A percentile compares a stretch with the other conserved stretches of the same genome.
These are phyloP conservation scores for Aspergillus sp. DNA, from an alignment of 2,329 filamentous ascomycete species.

Conservation along the genomic window DNA sequence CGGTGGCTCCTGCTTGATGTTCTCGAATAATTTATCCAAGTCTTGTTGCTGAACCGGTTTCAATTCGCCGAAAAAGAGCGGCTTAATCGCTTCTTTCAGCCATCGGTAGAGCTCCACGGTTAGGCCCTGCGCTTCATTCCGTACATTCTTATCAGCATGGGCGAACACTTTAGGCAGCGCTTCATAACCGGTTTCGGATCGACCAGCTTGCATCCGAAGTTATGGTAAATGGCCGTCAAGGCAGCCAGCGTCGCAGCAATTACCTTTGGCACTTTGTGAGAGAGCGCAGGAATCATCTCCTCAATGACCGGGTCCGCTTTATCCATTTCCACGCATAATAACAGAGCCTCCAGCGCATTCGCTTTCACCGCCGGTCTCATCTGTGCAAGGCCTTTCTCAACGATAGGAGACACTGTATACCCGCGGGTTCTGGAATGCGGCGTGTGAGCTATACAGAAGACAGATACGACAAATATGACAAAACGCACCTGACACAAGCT, in stretches of 20 bases:
- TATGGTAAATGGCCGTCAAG: conserved; percentile 77
- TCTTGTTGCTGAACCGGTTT: conserved; percentile 94
- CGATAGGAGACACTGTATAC: conserved; percentile 65
- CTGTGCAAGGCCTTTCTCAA: conserved; percentile 83
- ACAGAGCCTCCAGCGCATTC: conserved; percentile 72
- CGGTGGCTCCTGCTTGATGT: conserved; percentile 73
- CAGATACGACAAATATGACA: neutral
- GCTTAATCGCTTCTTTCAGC: conserved; percentile 96
- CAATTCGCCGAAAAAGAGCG: conserved; percentile 90
- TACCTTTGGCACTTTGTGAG: conserved; percentile 86
- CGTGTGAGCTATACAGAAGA: conserved; percentile 2
- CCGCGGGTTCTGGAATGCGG: conserved; percentile 54
- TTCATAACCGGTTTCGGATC: conserved; percentile 86
- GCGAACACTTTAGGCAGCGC: conserved; percentile 81
- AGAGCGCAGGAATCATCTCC: conserved; percentile 71
- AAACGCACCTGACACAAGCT: conserved; percentile 56
- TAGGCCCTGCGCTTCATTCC: conserved; percentile 83
- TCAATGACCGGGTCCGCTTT: conserved; percentile 77
- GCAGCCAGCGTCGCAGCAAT: conserved; percentile 66
- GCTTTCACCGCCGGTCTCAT: conserved; percentile 83
- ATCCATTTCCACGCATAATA: conserved; percentile 86
- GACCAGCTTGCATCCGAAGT: conserved; percentile 86
- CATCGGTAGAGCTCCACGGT: conserved; percentile 93
- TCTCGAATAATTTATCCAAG: conserved; percentile 87
- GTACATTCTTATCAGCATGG: conserved; percentile 95